Evolutionary conservation across 768 basidiomycete species (phyloP).

Genomic region (Crassisporium funariophilum): DNA sequence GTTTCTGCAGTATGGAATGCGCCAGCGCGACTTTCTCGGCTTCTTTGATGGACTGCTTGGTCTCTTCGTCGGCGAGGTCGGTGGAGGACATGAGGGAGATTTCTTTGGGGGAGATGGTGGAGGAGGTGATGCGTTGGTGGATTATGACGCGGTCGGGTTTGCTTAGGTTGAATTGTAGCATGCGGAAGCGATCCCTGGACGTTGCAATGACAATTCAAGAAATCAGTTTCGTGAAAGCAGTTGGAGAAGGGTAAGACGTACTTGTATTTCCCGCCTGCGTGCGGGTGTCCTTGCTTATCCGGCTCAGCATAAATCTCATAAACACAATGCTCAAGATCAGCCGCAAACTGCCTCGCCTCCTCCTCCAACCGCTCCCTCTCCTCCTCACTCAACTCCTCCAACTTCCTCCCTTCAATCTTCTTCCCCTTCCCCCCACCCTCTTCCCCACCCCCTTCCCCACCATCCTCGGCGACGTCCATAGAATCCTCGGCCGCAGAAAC

Average conservation of each 20-base stretch:
- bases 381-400: slow-evolving; percentile 60
- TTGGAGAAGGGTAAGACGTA: slow-evolving; percentile 30
- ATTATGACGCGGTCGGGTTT: slow-evolving; percentile 78
- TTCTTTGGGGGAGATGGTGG: slow-evolving; percentile 65
- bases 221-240: slow-evolving; percentile 10
- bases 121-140: slow-evolving; percentile 75
- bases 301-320: slow-evolving; percentile 77
- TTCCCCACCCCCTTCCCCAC: slow-evolving; percentile 10
- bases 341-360: slow-evolving; percentile 64
- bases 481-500: slow-evolving; percentile 23
- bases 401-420: slow-evolving; percentile 41
- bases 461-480: slow-evolving; percentile 10
- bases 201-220: slow-evolving; percentile 2
- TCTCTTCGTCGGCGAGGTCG: slow-evolving; percentile 87
- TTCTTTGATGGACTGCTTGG: slow-evolving; percentile 77
- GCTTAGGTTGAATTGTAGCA: slow-evolving; percentile 85
- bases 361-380: slow-evolving; percentile 57
- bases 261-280: slow-evolving; percentile 82
- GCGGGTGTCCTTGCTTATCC: slow-evolving; percentile 67
- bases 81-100: slow-evolving; percentile 86
- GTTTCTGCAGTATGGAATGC: slow-evolving; percentile 81
- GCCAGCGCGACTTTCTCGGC: slow-evolving; percentile 83
- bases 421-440: slow-evolving; percentile 9
- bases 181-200: slow-evolving; percentile 84
- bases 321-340: slow-evolving; percentile 73